A percentile compares a stretch with the other conserved stretches of the same genome.
Conservation (phyloP, 2,329 filamentous ascomycete species). For the Dactylellina haptotyla region DNA sequence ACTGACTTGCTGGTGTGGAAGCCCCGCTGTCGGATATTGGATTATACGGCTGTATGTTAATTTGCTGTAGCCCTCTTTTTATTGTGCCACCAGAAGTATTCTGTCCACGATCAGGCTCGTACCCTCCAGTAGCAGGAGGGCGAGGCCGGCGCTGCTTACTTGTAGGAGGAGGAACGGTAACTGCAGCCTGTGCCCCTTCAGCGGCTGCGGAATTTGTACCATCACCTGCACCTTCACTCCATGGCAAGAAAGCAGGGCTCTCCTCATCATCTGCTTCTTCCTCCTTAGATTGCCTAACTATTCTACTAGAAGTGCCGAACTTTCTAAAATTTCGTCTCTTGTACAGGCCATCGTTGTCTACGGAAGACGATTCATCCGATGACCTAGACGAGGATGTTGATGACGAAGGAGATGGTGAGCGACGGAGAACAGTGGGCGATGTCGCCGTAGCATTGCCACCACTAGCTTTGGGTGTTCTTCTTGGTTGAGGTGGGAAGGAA, state of each 20-base stretch:
- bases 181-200: constrained; percentile 7
- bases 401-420: constrained; percentile 33
- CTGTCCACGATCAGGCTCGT: constrained; percentile 38
- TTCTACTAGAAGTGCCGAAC: constrained; percentile 35
- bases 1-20: constrained; percentile 70
- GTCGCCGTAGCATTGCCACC: constrained; percentile 54
- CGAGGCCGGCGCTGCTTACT: constrained; percentile 42
- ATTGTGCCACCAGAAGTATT: constrained; percentile 50
- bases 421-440: constrained; percentile 38
- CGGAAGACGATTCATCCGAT: constrained; percentile 34
- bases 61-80: constrained; percentile 36
- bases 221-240: constrained; percentile 44
- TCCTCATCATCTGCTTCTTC: constrained; percentile 50
- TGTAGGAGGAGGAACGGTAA: constrained; percentile 28
- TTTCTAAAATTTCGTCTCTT: constrained; percentile 46
- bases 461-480: constrained; percentile 53
- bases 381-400: constrained; percentile 35
- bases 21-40: constrained; percentile 64
- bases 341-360: constrained; percentile 32
- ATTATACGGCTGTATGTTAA: constrained; percentile 55
- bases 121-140: constrained; percentile 27
- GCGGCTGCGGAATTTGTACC: constrained; percentile 26
- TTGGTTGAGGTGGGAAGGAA: constrained; percentile 28
- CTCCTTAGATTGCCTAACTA: constrained; percentile 18
- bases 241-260: constrained; percentile 56